These are phyloP conservation scores for Wickerhamiella alocasiicola DNA, from an alignment of 805 yeast genomes.

Conservation along the genomic window DNA sequence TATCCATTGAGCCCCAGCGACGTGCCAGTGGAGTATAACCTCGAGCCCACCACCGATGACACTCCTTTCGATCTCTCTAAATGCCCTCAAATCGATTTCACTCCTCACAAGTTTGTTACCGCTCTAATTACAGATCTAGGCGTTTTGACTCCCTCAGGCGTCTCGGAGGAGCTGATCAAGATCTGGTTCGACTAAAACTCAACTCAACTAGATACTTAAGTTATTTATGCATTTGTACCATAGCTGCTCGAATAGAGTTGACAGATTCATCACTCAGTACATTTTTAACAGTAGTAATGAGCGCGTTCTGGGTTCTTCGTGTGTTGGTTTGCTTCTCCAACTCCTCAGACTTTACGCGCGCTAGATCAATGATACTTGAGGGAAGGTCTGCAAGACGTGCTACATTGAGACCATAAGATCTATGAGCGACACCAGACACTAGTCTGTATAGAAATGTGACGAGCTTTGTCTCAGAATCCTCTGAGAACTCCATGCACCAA, in stretches of 20 bases:
- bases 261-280: not conserved
- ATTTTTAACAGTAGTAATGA: too few species aligned
- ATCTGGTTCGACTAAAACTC: constrained; percentile 78
- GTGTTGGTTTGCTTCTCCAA: constrained; percentile 15
- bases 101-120: constrained; percentile 90
- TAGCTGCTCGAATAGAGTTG: not conserved
- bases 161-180: constrained; percentile 93
- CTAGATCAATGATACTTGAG: constrained; percentile 18
- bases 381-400: constrained; percentile 60
- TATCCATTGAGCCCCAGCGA: constrained; percentile 91
- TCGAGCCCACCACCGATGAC: constrained; percentile 28
- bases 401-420: constrained; percentile 76
- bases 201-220: not conserved
- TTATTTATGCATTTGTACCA: not conserved
- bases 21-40: constrained; percentile 46
- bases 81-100: constrained; percentile 69
- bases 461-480: constrained; percentile 26
- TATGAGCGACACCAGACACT: constrained; percentile 38
- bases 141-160: constrained; percentile 93
- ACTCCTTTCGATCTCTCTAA: constrained; percentile 29
- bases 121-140: constrained; percentile 95
- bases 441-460: constrained; percentile 44
- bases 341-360: constrained; percentile 21
- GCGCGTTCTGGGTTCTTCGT: not conserved
- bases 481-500: constrained; percentile 60